These are phyloP conservation scores for Exophiala calicioides DNA, from an alignment of 2,329 filamentous ascomycete genomes.

Conservation along the genomic window DNA sequence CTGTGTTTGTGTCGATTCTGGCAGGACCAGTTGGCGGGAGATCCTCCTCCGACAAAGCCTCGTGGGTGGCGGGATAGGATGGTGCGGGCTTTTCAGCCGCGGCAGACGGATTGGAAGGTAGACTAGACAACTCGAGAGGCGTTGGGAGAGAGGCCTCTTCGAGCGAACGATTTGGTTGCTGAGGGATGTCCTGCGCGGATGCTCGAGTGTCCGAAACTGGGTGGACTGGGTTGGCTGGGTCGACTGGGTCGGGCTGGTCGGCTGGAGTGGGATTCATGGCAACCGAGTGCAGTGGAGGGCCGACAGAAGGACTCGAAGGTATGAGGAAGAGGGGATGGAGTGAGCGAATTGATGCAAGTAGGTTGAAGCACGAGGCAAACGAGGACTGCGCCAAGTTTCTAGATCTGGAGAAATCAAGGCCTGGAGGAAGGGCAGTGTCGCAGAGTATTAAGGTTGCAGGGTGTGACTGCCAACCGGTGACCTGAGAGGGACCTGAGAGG, in stretches of 20 bases:
- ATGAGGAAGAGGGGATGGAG: not conserved
- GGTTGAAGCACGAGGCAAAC: not conserved
- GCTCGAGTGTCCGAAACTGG: slow-evolving; percentile 14
- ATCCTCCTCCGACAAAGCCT: slow-evolving; percentile 7
- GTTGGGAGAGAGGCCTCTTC: slow-evolving; percentile 18
- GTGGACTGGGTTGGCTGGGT: slow-evolving; percentile 5
- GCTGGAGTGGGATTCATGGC: slow-evolving; percentile 7
- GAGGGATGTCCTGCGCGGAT: slow-evolving; percentile 25
- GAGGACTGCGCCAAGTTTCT: slow-evolving; percentile 18
- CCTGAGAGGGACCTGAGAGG: too few relatives aligned
- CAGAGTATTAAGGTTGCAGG: too few relatives aligned
- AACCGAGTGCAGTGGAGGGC: not conserved
- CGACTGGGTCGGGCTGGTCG: slow-evolving; percentile 7
- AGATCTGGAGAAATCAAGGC: too few relatives aligned
- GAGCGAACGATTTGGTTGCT: slow-evolving; percentile 15
- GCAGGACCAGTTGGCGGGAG: slow-evolving; percentile 15
- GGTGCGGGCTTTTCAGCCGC: slow-evolving; percentile 12
- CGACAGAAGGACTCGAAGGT: not conserved
- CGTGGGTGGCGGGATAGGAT: slow-evolving; percentile 8
- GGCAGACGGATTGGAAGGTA: slow-evolving; percentile 12
- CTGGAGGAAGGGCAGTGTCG: too few relatives aligned
- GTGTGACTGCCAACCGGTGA: too few relatives aligned
- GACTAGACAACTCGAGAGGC: slow-evolving; percentile 29
- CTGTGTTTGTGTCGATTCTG: slow-evolving; percentile 30
- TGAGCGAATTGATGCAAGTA: slow-evolving; percentile 7